Base-by-base conservation (phyloP, 257 asterid species). In the Solanum etuberosum region DNA sequence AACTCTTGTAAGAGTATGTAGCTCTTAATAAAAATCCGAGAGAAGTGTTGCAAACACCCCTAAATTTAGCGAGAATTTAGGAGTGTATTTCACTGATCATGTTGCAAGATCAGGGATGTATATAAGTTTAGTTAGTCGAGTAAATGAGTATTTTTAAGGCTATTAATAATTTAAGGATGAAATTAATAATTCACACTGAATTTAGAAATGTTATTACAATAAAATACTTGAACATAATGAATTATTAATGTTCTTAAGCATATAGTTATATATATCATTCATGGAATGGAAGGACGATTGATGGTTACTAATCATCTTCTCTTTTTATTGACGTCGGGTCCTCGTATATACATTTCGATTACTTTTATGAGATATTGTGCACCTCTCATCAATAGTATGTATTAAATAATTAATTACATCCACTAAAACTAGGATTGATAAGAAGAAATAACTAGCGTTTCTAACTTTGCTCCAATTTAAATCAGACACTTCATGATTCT, bases 101-200 rank as follows among this genome's bases (percentile, higher is more conserved):
- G 25, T 57, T 57, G 5, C 25, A 20, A 57, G 25, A 20, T 57
- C 2, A 20, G 0, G 1, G 0, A 3, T 57, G 2, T 20, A 57
- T 20, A 20, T 57, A 57, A 20, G 2, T 57, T 57, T 4, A 57
- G 11, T 57, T 7, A 20, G 2, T 7, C 25, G 0, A 20, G 1
- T 1, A 57, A 57, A 57, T 54, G 1, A 57, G 5, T 7, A 0
- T 57, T 57, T 57, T 20, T 57, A 20, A 57, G 4, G 0, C 11
- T 18, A 7, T 51, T 1, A 51, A 54, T 54, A 20, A 54, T 54
- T 54, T 20, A 54, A 20, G 1, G 0, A 7, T 7, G 2, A 54
- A 54, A 54, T 7, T 54, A 54, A 54, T 54, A 20, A 54, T 54
- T 54, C 2, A 54, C 5, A 54, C 25, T 54, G 1, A 54, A 54